Base-by-base conservation (phyloP, 192 early-diverging fungal species). In the Umbelopsis ramanniana region DNA sequence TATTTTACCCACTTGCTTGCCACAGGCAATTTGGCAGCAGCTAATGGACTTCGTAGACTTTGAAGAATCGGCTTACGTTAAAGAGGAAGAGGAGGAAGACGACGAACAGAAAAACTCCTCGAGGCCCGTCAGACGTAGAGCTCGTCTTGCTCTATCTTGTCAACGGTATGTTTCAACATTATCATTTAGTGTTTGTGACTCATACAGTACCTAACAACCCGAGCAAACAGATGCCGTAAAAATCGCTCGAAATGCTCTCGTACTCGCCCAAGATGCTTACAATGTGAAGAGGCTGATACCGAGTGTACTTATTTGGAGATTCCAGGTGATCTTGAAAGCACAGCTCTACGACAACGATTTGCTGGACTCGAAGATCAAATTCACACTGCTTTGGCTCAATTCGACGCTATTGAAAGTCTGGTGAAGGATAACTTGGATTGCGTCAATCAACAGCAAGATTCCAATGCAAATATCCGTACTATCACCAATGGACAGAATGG, bases 311-410 rank as follows among this genome's bases (percentile, higher is more conserved):
- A 79, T 21, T 37, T 79, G 8, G 73, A 79, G 45, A 46, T 63
- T 33, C 77, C 77, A n/a, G 77, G 77, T 21, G 77, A 79, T 72
- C 48, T 79, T 11, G 77, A 79, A 69, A 79, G 77, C n/a, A 79
- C 77, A 6, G 77, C 77, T 11, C 53, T 79, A n/a, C 69, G 77
- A 26, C 69, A 74, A 52, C 69, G 77, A 2, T 79, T 79, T 72
- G 72, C 77, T 48, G 77, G 77, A 15, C 35, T 79, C 21, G 77
- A 79, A 72, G 70, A 79, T 50, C 77, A 79, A 12, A 79, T 79
- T 33, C 73, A 79, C 33, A 67, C 72, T 19, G 52, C 74, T 2
- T 33, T 79, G 52, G 73, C 37, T 26, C 73, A 79, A 23, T 79
- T 79, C 43, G 73, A 70, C 17, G 60, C 46, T 19, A 72, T 79